A percentile compares a stretch with the other conserved stretches of the same genome.
phyloP scores from a whole-genome alignment of 306 rosid species.

The Trifolium fragiferum region DNA sequence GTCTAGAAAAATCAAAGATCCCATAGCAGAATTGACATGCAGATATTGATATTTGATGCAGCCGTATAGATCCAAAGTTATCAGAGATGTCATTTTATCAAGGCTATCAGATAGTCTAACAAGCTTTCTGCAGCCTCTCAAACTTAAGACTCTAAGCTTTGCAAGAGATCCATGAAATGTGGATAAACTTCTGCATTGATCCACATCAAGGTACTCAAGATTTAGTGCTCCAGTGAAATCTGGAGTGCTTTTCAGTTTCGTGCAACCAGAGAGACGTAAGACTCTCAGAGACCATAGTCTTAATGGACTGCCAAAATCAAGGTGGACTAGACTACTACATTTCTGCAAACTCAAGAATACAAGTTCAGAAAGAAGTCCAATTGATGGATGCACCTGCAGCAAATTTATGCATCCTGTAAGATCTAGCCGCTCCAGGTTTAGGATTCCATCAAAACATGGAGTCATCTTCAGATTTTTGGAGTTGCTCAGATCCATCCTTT shows the following conservation, averaged over 20 bases:
- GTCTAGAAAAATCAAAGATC: background rate
- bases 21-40: background rate
- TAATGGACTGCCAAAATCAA: background rate
- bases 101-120: no score
- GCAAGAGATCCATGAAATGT: background rate
- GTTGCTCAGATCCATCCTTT: constrained; percentile 23
- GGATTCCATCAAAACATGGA: constrained; percentile 6
- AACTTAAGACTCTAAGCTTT: no score
- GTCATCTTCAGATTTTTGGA: background rate
- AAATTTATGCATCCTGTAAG: constrained; percentile 23
- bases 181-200: background rate
- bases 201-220: background rate
- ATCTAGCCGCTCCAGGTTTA: constrained; percentile 16
- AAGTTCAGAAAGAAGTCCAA: no score
- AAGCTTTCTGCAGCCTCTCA: no score
- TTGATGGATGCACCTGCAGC: background rate
- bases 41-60: background rate
- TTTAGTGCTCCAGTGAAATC: background rate
- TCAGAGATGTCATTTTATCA: no score
- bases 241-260: background rate
- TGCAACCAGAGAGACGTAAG: constrained; percentile 11
- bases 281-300: background rate
- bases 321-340: background rate
- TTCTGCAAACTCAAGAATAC: no score
- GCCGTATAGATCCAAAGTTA: background rate